phyloP scores from a whole-genome alignment of 495 filamentous ascomycete species.

The Poronia punctata region DNA sequence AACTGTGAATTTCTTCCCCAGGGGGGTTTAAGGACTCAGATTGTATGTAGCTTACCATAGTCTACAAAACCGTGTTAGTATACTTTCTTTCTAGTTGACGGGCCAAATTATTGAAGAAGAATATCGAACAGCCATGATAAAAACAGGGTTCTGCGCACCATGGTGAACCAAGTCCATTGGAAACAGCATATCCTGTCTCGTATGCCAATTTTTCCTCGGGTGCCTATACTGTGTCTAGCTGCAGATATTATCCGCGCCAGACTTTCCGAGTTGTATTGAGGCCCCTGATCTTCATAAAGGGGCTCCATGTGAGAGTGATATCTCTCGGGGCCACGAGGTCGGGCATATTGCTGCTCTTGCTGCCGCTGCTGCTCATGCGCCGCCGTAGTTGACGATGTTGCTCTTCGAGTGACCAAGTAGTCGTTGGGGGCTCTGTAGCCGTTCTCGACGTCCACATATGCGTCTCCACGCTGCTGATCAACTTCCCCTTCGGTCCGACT shows the following conservation, averaged over 20 bases:
- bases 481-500: too few relatives aligned
- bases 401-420: constrained; percentile 13
- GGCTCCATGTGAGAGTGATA: background rate
- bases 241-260: constrained; percentile 25
- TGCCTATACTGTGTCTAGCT: constrained; percentile 12
- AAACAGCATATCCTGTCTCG: constrained; percentile 41
- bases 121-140: too few relatives aligned
- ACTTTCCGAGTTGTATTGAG: constrained; percentile 16
- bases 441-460: constrained; percentile 9
- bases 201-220: constrained; percentile 27
- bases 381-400: too few relatives aligned
- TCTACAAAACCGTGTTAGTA: background rate
- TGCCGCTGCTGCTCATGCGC: too few relatives aligned
- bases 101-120: too few relatives aligned
- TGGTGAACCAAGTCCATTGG: constrained; percentile 65
- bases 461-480: too few relatives aligned
- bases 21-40: too few relatives aligned
- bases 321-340: background rate
- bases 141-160: constrained; percentile 28
- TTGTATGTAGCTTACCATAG: constrained; percentile 9
- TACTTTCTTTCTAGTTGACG: too few relatives aligned
- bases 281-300: background rate
- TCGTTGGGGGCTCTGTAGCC: constrained; percentile 24
- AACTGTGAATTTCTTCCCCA: too few relatives aligned
- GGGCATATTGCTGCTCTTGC: too few relatives aligned